These are phyloP conservation scores for Streptanthus diversifolius DNA, from an alignment of 345 rosid genomes.

Conservation along the genomic window DNA sequence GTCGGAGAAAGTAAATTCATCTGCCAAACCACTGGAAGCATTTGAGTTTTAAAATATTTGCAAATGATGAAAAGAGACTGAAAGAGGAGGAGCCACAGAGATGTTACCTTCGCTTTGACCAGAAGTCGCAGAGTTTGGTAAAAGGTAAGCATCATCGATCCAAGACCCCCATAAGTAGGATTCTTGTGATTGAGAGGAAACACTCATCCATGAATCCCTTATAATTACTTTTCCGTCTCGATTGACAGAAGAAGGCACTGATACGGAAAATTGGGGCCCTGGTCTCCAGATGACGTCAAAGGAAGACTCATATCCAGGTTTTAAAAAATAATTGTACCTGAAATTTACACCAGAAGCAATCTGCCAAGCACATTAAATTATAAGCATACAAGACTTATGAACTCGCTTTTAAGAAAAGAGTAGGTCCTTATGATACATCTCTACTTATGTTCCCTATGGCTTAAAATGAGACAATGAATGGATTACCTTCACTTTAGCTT, in stretches of 20 bases:
- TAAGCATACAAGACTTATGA: slow-evolving; percentile 9
- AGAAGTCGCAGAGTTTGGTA: slow-evolving; percentile 33
- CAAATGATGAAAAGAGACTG: slow-evolving; percentile 27
- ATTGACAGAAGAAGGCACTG: slow-evolving; percentile 46
- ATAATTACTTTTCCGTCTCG: slow-evolving; percentile 47
- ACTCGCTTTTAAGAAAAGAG: slow-evolving; percentile 4
- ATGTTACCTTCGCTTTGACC: slow-evolving; percentile 58
- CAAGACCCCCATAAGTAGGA: slow-evolving; percentile 69
- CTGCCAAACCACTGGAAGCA: slow-evolving; percentile 96
- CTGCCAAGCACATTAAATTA: slow-evolving; percentile 46
- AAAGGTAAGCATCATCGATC: slow-evolving; percentile 56
- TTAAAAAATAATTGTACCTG: slow-evolving; percentile 78
- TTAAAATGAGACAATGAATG: background rate
- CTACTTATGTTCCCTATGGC: background rate
- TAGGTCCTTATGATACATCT: background rate
- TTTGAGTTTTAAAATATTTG: slow-evolving; percentile 76
- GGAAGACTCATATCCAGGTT: slow-evolving; percentile 46
- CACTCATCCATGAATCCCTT: slow-evolving; percentile 82
- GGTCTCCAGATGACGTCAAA: slow-evolving; percentile 68
- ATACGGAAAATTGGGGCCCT: slow-evolving; percentile 77
- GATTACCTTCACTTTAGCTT: slow-evolving; percentile 73
- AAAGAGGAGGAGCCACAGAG: slow-evolving; percentile 27
- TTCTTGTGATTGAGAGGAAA: slow-evolving; percentile 36
- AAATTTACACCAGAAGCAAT: slow-evolving; percentile 64
- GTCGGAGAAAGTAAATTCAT: slow-evolving; percentile 36